Percentiles rank a stretch among this genome's conserved stretches.
Evolutionary conservation across 805 yeast species (phyloP).

Genomic region (Candida montana): DNA sequence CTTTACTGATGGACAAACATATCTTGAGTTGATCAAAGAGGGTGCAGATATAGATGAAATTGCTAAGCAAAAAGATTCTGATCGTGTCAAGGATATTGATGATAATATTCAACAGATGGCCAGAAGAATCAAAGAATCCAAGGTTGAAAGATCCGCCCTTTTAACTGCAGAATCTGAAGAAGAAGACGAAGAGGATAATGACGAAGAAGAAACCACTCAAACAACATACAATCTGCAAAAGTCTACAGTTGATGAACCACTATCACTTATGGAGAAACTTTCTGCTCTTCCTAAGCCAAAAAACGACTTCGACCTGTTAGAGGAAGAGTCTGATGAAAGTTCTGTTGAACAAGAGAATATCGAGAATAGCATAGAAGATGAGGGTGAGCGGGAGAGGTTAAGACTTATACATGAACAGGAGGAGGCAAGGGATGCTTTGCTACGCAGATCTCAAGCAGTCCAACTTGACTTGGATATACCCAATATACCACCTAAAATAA

Average conservation of each 20-base stretch:
- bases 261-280: slow-evolving; percentile 21
- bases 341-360: background rate
- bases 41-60: slow-evolving; percentile 8
- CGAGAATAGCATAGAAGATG: slow-evolving; percentile 9
- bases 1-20: slow-evolving; percentile 12
- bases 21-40: slow-evolving; percentile 12
- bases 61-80: slow-evolving; percentile 8
- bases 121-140: slow-evolving; percentile 34
- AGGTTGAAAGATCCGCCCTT: slow-evolving; percentile 32
- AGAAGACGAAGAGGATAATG: slow-evolving; percentile 12
- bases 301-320: slow-evolving; percentile 41
- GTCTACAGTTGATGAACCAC: background rate
- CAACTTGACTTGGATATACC: slow-evolving; percentile 43
- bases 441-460: slow-evolving; percentile 42
- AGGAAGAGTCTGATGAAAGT: slow-evolving; percentile 27
- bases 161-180: slow-evolving; percentile 20
- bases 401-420: slow-evolving; percentile 10
- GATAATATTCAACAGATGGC: slow-evolving; percentile 27
- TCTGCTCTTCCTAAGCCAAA: slow-evolving; percentile 35
- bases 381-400: slow-evolving; percentile 20
- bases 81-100: slow-evolving; percentile 3
- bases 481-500: slow-evolving; percentile 9
- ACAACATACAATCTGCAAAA: background rate
- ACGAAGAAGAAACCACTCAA: slow-evolving; percentile 1
- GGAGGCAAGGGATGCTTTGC: slow-evolving; percentile 18